A percentile compares a stretch with the other conserved stretches of the same genome.
phyloP scores from a whole-genome alignment of 805 yeast species.

The Yamadazyma takamatsuzukensis region DNA sequence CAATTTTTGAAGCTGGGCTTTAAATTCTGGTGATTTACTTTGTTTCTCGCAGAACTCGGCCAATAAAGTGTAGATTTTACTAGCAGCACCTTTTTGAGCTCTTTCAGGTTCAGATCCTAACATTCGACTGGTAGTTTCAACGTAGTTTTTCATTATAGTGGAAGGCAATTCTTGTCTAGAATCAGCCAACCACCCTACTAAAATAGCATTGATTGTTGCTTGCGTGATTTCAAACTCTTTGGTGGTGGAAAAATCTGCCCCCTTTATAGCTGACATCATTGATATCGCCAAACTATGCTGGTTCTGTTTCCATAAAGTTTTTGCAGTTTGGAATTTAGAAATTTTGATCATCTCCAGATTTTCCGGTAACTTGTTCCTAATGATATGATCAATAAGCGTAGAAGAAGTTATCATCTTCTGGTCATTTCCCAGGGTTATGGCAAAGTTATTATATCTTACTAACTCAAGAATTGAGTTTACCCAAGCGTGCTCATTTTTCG shows the following conservation, averaged over 20 bases:
- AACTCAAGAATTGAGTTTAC: conserved; percentile 30
- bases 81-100: conserved; percentile 3
- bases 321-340: conserved; percentile 50
- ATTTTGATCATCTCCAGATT: conserved; percentile 12
- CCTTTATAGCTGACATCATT: conserved; percentile 37
- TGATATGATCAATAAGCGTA: conserved; percentile 39
- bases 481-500: conserved; percentile 18
- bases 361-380: conserved; percentile 15
- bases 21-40: conserved; percentile 40
- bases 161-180: conserved; percentile 68
- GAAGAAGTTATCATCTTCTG: conserved; percentile 54
- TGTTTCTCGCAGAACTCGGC: conserved; percentile 76
- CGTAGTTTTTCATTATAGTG: conserved; percentile 53
- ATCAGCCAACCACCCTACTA: conserved; percentile 68
- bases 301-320: conserved; percentile 62
- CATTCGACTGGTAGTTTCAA: conserved; percentile 48
- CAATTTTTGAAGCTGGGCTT: conserved; percentile 41
- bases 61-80: conserved; percentile 21
- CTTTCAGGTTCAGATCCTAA: conserved; percentile 2
- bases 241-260: too few species aligned
- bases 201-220: conserved; percentile 20
- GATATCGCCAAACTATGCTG: conserved; percentile 55
- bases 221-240: conserved; percentile 2
- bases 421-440: conserved; percentile 30
- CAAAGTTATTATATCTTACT: conserved; percentile 36